These are phyloP conservation scores for Taphrina pruni DNA, from an alignment of 1,139 yeast species.

Conservation along the genomic window DNA sequence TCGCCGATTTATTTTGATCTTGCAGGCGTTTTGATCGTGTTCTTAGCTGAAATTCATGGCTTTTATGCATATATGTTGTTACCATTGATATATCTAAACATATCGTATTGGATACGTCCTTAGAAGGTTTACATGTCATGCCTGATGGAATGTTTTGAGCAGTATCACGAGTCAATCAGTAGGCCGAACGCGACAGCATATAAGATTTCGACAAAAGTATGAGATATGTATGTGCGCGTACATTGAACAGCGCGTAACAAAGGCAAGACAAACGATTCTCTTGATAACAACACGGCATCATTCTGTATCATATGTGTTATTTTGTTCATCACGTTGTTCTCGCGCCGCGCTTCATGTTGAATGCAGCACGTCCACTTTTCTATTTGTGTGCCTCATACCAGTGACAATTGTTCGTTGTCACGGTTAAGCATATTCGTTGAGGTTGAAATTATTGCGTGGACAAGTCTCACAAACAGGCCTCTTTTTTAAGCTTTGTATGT, in stretches of 20 bases:
- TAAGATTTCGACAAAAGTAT: no score
- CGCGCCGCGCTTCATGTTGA: conserved; percentile 12
- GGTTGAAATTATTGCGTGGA: not conserved
- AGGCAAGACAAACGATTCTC: not conserved
- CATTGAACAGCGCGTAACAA: not conserved
- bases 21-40: no score
- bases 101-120: no score
- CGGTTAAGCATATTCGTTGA: not conserved
- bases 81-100: no score
- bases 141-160: no score
- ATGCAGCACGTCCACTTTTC: conserved; percentile 13
- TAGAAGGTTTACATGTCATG: no score
- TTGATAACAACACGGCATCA: not conserved
- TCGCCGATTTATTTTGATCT: not conserved
- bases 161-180: no score
- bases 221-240: no score
- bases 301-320: not conserved
- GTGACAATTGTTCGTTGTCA: not conserved
- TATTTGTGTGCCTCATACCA: not conserved
- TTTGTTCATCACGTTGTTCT: not conserved
- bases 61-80: no score
- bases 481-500: conserved; percentile 24
- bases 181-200: no score
- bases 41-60: no score
- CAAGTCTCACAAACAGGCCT: not conserved